phyloP scores from a whole-genome alignment of 2,329 filamentous ascomycete species.

The Trichoderma sp. region DNA sequence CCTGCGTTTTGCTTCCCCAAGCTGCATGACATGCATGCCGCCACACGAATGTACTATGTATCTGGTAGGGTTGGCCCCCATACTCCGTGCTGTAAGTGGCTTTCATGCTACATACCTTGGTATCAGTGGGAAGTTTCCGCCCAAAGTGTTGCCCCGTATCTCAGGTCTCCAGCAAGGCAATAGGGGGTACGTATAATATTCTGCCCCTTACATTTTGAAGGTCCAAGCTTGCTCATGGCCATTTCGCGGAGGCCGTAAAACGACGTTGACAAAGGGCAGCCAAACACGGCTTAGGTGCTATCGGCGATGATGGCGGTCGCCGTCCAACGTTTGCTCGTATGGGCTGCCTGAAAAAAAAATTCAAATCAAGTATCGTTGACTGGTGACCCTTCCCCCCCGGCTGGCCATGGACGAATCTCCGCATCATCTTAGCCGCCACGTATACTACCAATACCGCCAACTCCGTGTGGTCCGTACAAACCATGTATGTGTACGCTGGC shows the following conservation, averaged over 20 bases:
- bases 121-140: not conserved
- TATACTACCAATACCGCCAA: not conserved
- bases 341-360: not conserved
- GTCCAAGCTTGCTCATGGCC: not conserved
- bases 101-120: not conserved
- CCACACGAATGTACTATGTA: slow-evolving; percentile 21
- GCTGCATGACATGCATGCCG: slow-evolving; percentile 26
- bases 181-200: not conserved
- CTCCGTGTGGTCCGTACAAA: not conserved
- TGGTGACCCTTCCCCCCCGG: not conserved
- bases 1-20: slow-evolving; percentile 8
- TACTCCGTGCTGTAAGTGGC: too few species aligned
- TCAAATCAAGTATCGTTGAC: not conserved
- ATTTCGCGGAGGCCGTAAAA: not conserved
- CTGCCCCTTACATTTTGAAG: not conserved
- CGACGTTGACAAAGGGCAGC: not conserved
- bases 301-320: not conserved
- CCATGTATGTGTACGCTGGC: not conserved
- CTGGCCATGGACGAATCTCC: not conserved
- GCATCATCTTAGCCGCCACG: not conserved
- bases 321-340: not conserved
- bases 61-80: not conserved
- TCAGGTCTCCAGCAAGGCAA: slow-evolving; percentile 2
- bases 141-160: not conserved
- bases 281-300: not conserved